Evolutionary conservation across 129 eudicot species (phyloP), one percentile per base, ranked within the genome.

Genomic region (Artemisia annua): DNA sequence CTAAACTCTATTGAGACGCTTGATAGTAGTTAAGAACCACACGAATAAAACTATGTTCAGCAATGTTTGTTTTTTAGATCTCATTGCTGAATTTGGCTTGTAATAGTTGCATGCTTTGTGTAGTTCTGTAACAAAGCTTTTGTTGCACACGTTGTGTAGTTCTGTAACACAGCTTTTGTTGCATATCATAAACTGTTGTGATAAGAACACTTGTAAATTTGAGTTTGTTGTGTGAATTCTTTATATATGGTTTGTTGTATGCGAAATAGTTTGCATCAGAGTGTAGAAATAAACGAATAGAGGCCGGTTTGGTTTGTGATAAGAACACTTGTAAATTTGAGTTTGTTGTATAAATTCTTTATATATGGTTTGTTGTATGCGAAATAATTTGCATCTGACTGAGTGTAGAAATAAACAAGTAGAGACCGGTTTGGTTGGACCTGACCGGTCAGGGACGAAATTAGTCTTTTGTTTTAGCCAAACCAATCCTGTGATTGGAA

Each of bases 11-110:
- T 63, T 14, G 78, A 74, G 71, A 18, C 7, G 51, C 18, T 74
- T 26, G 46, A 18, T 8, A 16, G 54, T 11, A 50, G 63, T 51
- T 59, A 50, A 24, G 60, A 69, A 44, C 71, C 14, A 50, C 54
- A 61, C 71, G 46, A 78, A 78, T 71, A 78, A 78, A 71, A 64
- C 53, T 64, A 55, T 14, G 73, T 63, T 64, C 82, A 71, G 78
- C 82, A 71, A 71, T 68, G 60, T 44, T 52, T 16, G 72, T 71
- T 63, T 70, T 78, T 71, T 71, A 64, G 67, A 63, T 78, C 77
- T 46, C 39, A 22, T 78, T 78, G 82, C 73, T 78, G 82, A 78
- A 78, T 24, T 46, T 44, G 52, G 59, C 51, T 52, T 78, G 35
- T 63, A 39, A 20, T 20, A 75, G 48, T 46, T 67, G 17, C 28